These are phyloP conservation scores for Pythium sp. DNA, from an alignment of 352 stramenopile species.

Conservation along the genomic window DNA sequence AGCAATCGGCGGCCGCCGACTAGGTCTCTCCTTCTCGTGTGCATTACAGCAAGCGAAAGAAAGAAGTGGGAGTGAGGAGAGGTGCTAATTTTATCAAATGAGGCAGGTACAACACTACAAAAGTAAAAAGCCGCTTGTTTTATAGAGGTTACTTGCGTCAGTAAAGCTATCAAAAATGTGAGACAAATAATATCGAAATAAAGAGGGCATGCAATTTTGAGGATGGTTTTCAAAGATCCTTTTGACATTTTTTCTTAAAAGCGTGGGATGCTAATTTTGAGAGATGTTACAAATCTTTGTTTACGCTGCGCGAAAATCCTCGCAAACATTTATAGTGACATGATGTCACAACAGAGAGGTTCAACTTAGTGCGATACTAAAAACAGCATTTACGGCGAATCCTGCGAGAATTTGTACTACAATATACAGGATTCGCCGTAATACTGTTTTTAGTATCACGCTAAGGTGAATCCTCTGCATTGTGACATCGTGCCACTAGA, in stretches of 20 bases:
- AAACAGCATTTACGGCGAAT: too few species aligned
- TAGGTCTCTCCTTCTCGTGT: not conserved
- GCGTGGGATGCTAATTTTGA: not conserved
- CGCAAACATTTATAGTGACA: too few species aligned
- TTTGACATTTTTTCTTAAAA: conserved; percentile 2
- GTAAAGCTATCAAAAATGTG: not conserved
- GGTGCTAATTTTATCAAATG: not conserved
- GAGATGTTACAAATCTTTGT: not conserved
- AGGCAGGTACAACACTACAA: not conserved
- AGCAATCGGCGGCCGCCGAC: not conserved
- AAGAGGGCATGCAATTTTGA: not conserved
- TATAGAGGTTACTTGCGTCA: not conserved
- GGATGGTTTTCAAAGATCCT: not conserved
- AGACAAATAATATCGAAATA: not conserved
- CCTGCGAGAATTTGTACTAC: too few species aligned
- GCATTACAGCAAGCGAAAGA: not conserved
- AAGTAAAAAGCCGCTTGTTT: not conserved
- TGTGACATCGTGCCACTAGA: too few species aligned
- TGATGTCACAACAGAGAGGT: too few species aligned
- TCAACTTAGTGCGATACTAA: too few species aligned
- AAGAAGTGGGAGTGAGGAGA: not conserved
- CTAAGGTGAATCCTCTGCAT: too few species aligned
- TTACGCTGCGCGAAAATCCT: too few species aligned
- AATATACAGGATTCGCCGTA: too few species aligned
- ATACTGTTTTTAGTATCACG: too few species aligned